Evolutionary conservation across 805 yeast species (phyloP).

Genomic region (Candida broadrunensis): DNA sequence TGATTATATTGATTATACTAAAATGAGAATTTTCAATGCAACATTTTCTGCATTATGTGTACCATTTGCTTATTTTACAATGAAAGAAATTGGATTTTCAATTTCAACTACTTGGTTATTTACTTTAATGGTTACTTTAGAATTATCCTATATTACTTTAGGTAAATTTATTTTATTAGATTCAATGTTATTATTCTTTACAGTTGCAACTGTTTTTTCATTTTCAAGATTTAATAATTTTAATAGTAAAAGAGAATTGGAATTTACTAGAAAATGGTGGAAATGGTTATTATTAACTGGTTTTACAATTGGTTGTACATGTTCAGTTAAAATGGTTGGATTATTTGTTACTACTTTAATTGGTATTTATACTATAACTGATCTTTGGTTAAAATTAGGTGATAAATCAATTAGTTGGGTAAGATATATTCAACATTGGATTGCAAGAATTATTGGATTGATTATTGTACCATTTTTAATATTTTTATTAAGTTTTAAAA

Average conservation of each 20-base stretch:
- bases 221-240: constrained; percentile 69
- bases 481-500: constrained; percentile 64
- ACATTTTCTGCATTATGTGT: constrained; percentile 63
- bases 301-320: constrained; percentile 79
- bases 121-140: constrained; percentile 61
- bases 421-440: constrained; percentile 60
- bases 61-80: constrained; percentile 70
- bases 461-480: constrained; percentile 62
- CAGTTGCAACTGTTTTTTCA: constrained; percentile 73
- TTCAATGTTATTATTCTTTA: constrained; percentile 73
- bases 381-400: constrained; percentile 82
- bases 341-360: constrained; percentile 82
- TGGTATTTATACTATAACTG: constrained; percentile 86
- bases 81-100: constrained; percentile 52
- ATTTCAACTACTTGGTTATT: constrained; percentile 57
- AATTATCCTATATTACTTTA: constrained; percentile 65
- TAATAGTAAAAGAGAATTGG: constrained; percentile 33
- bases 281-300: constrained; percentile 87
- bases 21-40: constrained; percentile 73
- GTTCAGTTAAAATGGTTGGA: constrained; percentile 97
- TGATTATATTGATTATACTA: constrained; percentile 53
- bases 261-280: constrained; percentile 85
- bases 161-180: constrained; percentile 75
- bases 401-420: constrained; percentile 53
- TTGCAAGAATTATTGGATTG: constrained; percentile 60